A percentile compares a stretch with the other conserved stretches of the same genome.
Conservation (phyloP, 2,329 filamentous ascomycete species). For the Furcasterigmium sp. region DNA sequence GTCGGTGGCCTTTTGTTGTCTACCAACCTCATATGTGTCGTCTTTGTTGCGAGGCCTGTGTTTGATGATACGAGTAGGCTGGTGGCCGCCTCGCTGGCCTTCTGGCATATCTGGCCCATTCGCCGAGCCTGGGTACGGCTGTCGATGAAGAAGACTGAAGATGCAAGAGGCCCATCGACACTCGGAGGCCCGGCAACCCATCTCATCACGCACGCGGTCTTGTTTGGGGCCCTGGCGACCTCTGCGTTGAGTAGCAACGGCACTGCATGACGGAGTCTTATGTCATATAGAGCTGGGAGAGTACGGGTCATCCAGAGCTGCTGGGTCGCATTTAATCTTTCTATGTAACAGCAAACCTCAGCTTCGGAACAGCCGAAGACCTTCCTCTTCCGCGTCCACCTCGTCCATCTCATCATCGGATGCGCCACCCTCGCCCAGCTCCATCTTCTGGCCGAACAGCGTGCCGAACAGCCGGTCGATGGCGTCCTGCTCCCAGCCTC, state of each 20-base stretch:
- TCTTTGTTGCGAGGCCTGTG: constrained; percentile 22
- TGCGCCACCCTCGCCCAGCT: constrained; percentile 54
- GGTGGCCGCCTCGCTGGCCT: constrained; percentile 34
- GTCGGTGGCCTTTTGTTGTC: constrained; percentile 42
- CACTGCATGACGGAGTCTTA: neutral
- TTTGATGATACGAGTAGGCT: constrained; percentile 25
- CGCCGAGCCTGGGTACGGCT: constrained; percentile 34
- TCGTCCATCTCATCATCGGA: constrained; percentile 45
- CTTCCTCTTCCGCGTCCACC: constrained; percentile 46
- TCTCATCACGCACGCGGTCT: constrained; percentile 32
- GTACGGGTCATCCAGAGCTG: constrained; percentile 9
- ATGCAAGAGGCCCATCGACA: constrained; percentile 2
- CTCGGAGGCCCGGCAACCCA: constrained; percentile 43
- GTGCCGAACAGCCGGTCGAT: constrained; percentile 74
- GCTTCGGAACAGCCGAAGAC: constrained; percentile 47
- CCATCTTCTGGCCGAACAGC: constrained; percentile 65
- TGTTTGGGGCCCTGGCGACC: constrained; percentile 28
- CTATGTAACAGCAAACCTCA: constrained; percentile 10
- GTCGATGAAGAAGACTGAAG: constrained; percentile 13
- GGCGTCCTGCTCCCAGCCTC: constrained; percentile 73
- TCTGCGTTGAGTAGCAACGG: constrained; percentile 12
- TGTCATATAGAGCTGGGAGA: constrained; percentile 1
- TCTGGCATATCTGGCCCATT: constrained; percentile 44
- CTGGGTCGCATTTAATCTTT: no score
- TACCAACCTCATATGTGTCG: constrained; percentile 36